Conservation (phyloP, 257 asterid genomes). For the Linderniella brevidens region DNA sequence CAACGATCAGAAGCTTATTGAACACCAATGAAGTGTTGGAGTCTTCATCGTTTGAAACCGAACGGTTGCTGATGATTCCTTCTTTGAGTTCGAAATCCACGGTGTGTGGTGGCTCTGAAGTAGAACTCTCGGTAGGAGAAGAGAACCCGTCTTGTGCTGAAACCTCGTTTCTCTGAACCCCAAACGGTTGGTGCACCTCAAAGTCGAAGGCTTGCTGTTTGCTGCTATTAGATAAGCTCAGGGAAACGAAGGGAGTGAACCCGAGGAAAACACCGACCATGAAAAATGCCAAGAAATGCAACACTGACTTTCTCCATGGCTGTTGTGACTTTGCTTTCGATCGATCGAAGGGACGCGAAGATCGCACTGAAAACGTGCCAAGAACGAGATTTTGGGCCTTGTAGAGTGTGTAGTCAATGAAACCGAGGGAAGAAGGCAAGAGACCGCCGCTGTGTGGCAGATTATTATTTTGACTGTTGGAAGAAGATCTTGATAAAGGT, state of each 20-base stretch:
- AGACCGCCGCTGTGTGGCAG: constrained; percentile 14
- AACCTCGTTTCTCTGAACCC: constrained; percentile 14
- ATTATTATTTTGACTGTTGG: constrained; percentile 28
- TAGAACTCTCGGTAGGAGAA: constrained; percentile 10
- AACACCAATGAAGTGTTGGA: constrained; percentile 6
- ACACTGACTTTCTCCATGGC: constrained; percentile 38
- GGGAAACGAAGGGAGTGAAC: constrained; percentile 36
- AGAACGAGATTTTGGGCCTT: constrained; percentile 26
- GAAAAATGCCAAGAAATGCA: constrained; percentile 45
- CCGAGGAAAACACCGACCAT: constrained; percentile 42
- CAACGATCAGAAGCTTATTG: constrained; percentile 49
- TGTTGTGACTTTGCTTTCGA: constrained; percentile 36
- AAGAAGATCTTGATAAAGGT: constrained; percentile 48
- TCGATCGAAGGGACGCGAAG: constrained; percentile 35
- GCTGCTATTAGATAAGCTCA: constrained; percentile 19
- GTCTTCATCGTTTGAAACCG: constrained; percentile 11
- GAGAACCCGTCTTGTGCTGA: constrained; percentile 12
- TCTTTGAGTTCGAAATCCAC: constrained; percentile 11
- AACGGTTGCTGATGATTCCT: constrained; percentile 6
- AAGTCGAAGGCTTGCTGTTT: constrained; percentile 26
- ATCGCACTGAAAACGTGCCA: constrained; percentile 34
- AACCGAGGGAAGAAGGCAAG: constrained; percentile 23
- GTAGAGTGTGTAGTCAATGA: constrained; percentile 35
- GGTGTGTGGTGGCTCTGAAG: constrained; percentile 11
- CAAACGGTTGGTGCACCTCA: constrained; percentile 21